phyloP scores from a whole-genome alignment of 1,139 yeast genomes.

The Blastobotrys buckinghamii region DNA sequence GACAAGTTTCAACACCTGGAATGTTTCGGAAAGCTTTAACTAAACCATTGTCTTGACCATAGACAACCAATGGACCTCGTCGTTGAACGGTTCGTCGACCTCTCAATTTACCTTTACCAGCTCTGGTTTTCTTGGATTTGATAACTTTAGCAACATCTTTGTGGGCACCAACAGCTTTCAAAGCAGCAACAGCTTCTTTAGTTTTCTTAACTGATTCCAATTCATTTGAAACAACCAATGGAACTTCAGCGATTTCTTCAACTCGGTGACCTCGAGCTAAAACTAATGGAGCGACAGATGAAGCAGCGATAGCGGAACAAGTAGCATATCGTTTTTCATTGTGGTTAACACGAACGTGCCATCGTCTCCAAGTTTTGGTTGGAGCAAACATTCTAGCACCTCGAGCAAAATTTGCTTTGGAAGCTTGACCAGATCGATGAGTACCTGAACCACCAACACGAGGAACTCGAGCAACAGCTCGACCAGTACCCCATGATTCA shows the following conservation, averaged over 20 bases:
- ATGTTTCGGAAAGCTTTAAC: slow-evolving; percentile 99
- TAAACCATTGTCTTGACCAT: slow-evolving; percentile 95
- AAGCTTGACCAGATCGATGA: slow-evolving; percentile 99
- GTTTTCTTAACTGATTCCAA: slow-evolving; percentile 93
- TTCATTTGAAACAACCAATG: slow-evolving; percentile 93
- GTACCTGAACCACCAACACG: slow-evolving; percentile 99
- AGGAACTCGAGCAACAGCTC: slow-evolving; percentile 99
- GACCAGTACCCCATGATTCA: slow-evolving; percentile 99
- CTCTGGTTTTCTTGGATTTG: slow-evolving; percentile 98
- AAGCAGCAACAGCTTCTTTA: slow-evolving; percentile 97
- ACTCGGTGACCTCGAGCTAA: slow-evolving; percentile 99
- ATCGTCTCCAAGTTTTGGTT: slow-evolving; percentile 99
- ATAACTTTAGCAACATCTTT: slow-evolving; percentile 96
- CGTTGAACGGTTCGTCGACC: slow-evolving; percentile 99
- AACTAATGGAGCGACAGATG: slow-evolving; percentile 97
- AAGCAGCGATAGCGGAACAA: slow-evolving; percentile 99
- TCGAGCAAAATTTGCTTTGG: slow-evolving; percentile 99
- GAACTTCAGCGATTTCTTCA: slow-evolving; percentile 97
- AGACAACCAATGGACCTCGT: slow-evolving; percentile 99
- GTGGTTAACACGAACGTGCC: slow-evolving; percentile 99
- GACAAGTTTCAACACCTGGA: slow-evolving; percentile 98
- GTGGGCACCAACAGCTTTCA: slow-evolving; percentile 99
- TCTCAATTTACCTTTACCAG: slow-evolving; percentile 99
- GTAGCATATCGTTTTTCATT: slow-evolving; percentile 99
- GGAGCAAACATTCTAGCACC: slow-evolving; percentile 99